These are phyloP conservation scores for Citrus mangshanensis DNA, from an alignment of 345 rosid genomes.

Conservation along the genomic window DNA sequence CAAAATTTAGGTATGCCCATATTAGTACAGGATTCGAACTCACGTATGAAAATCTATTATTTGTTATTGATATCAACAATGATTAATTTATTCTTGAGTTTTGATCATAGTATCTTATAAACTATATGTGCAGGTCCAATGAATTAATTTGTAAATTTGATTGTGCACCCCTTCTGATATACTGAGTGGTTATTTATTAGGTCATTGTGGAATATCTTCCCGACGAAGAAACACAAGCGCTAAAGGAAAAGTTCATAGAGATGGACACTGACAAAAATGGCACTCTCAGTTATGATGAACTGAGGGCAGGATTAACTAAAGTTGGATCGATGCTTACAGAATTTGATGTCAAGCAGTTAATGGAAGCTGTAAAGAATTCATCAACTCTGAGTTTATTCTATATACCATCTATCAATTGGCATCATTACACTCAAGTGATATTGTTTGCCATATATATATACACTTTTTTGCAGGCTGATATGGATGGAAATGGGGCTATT, in stretches of 20 bases:
- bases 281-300: slow-evolving; percentile 73
- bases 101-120: too few relatives aligned
- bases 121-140: not conserved
- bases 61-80: too few relatives aligned
- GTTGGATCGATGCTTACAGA: slow-evolving; percentile 78
- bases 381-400: not conserved
- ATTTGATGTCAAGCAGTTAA: slow-evolving; percentile 71
- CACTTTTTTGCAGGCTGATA: slow-evolving; percentile 58
- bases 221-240: slow-evolving; percentile 72
- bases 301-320: slow-evolving; percentile 66
- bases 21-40: not conserved
- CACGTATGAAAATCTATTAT: too few relatives aligned
- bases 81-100: too few relatives aligned
- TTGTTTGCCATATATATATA: not conserved
- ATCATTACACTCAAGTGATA: not conserved
- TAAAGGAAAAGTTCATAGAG: slow-evolving; percentile 67
- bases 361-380: slow-evolving; percentile 72
- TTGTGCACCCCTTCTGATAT: not conserved
- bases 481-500: slow-evolving; percentile 80
- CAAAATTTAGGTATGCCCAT: too few relatives aligned
- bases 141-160: not conserved
- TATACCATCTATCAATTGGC: not conserved
- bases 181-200: slow-evolving; percentile 19
- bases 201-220: slow-evolving; percentile 82
- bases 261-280: slow-evolving; percentile 87